Evolutionary conservation across 2,329 filamentous ascomycete genomes (phyloP), one percentile per base, ranked within the genome.

Genomic region (Macroventuria anomochaeta): DNA sequence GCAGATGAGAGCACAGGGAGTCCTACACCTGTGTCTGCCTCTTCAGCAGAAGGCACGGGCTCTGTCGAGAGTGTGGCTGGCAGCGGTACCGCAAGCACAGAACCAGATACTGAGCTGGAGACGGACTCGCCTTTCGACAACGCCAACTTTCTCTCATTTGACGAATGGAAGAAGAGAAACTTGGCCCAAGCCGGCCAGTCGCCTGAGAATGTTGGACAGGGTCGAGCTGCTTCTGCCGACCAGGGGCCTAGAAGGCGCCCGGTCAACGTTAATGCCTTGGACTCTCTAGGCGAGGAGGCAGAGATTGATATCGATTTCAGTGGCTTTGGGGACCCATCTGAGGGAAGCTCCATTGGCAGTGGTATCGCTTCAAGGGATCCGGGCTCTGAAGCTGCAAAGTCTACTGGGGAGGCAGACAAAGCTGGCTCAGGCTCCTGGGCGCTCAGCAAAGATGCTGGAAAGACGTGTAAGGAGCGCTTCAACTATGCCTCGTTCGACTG

Each of bases 401-500:
- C 61, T 33, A 39, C 59, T 1, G 41, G 31, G 37, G 71, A 62
- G 2, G 61, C 65, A 13, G 69, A 67, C 50, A 73, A 71, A 39
- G 62, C 60, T 12, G 63, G 70, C 2, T 67, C 69, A n/a, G 68
- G 62, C 26, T 65, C 70, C 0, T 73, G 68, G 62, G 64, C 68
- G 57, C 84, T 91, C 31, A 92, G 89, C 70, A 97, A 96, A 74
- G 93, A 97, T 74, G 95, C 95, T 3, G 95, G 95, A 7, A 96
- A 91, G 74, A 99, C 95, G 0, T 97, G 93, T 82, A 97, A 97
- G 75, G 95, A 97, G 76, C 84, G 95, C 37, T 97, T 96, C 75
- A 97, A 96, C 48, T 99, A 96, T 76, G 92, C 95, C 6, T 97
- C 93, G 0, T 97, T 97, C 69, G 95, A 99, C 73, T 96, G 92